Evolutionary conservation across 768 basidiomycete species (phyloP).

Genomic region (Xerocomus potaroensis): DNA sequence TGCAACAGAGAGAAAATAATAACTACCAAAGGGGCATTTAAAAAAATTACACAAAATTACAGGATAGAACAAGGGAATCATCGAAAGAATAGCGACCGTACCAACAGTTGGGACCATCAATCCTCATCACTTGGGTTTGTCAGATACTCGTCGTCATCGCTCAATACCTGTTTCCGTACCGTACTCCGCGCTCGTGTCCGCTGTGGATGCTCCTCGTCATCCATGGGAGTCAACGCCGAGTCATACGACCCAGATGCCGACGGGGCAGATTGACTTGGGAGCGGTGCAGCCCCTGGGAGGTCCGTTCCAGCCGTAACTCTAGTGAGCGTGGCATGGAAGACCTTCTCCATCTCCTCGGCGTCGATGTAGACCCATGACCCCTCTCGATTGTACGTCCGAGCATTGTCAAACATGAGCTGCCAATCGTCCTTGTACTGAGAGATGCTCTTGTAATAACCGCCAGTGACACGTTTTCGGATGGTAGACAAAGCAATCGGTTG

Average conservation of each 20-base stretch:
- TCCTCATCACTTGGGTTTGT: slow-evolving; percentile 73
- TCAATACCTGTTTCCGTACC: slow-evolving; percentile 69
- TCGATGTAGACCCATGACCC: slow-evolving; percentile 94
- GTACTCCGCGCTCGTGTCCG: slow-evolving; percentile 54
- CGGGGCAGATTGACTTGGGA: slow-evolving; percentile 24
- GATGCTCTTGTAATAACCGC: slow-evolving; percentile 69
- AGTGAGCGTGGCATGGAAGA: slow-evolving; percentile 70
- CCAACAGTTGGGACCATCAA: slow-evolving; percentile 25
- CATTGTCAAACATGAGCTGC: slow-evolving; percentile 91
- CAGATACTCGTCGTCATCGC: slow-evolving; percentile 61
- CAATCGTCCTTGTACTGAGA: slow-evolving; percentile 72
- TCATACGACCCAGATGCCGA: slow-evolving; percentile 50
- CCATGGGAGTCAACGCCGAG: slow-evolving; percentile 74
- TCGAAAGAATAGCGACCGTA: not conserved
- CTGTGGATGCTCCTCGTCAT: slow-evolving; percentile 68
- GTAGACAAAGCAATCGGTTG: slow-evolving; percentile 85
- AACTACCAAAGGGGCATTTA: slow-evolving; percentile 1
- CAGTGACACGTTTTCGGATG: slow-evolving; percentile 72
- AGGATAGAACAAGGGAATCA: not conserved
- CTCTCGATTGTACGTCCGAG: slow-evolving; percentile 90
- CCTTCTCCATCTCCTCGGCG: slow-evolving; percentile 91
- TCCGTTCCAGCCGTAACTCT: slow-evolving; percentile 62
- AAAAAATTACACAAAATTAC: slow-evolving; percentile 15
- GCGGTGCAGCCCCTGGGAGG: slow-evolving; percentile 64
- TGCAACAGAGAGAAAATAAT: slow-evolving; percentile 3